Base-by-base conservation (phyloP, 179 eudicot species). In the Spinacia oleracea region DNA sequence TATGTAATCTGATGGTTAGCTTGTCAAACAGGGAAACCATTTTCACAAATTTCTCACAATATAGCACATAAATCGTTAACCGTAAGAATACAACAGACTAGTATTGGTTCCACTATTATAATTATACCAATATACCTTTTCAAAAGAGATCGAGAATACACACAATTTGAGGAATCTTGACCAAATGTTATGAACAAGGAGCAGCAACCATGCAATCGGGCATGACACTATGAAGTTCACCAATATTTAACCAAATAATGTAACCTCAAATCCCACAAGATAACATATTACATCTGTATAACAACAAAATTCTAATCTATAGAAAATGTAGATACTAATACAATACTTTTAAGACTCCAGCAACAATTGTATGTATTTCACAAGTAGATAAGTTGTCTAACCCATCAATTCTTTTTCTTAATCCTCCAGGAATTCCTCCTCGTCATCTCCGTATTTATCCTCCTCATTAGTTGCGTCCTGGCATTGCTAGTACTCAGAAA, bases 401-500 rank as follows among this genome's bases (percentile, higher is more conserved):
- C n/a, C n/a, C n/a, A n/a, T n/a, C n/a, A n/a, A n/a, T n/a, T n/a
- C n/a, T n/a, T n/a, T n/a, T n/a, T n/a, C n/a, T n/a, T n/a, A n/a
- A 18, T 80, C 83, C 48, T 81, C 85, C 51, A 75, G 64, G 35
- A 56, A 85, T 23, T 86, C 87, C 0, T 86, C 58, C 58, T 79
- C 82, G 21, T 82, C 82, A 6, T 63, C 73, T 58, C 75, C 82
- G 29, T 69, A 60, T 1, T 82, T 82, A 32, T 82, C 85, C 45
- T 82, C 85, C 2, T 79, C 85, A 12, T 62, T 66, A 2, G 82
- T 82, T 31, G 79, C 85, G 83, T 89, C 92, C 48, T 89, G 92
- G 56, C 88, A 89, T 77, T 89, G 92, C 84, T 89, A 90, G 69
- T 89, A 89, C 74, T 89, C 92, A 0, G 92, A 84, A 7, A 89